These are phyloP conservation scores for Malassezia dermatis DNA, from an alignment of 1,284 basidiomycete genomes.

Conservation along the genomic window DNA sequence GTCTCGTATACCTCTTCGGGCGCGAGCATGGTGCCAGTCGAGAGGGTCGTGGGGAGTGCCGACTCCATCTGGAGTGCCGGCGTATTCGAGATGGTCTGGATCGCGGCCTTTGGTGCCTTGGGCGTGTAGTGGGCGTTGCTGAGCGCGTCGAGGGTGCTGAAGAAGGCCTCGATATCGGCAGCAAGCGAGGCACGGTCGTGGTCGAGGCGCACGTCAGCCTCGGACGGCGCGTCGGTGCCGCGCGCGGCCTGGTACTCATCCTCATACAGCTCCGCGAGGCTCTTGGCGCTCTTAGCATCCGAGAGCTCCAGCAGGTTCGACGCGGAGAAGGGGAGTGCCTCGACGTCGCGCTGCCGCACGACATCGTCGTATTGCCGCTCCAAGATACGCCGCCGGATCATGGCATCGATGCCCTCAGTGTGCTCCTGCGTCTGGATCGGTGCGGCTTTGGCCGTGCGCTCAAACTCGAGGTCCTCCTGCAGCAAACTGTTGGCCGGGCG, in stretches of 20 bases:
- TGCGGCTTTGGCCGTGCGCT: conserved; percentile 70
- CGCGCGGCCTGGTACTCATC: conserved; percentile 71
- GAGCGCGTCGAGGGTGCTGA: conserved; percentile 79
- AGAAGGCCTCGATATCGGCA: conserved; percentile 71
- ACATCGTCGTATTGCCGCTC: conserved; percentile 84
- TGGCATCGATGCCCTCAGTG: conserved; percentile 72
- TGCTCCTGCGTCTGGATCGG: conserved; percentile 83
- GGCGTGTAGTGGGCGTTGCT: conserved; percentile 92
- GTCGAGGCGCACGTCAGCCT: conserved; percentile 74
- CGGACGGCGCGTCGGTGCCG: conserved; percentile 54
- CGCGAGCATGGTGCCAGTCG: conserved; percentile 69
- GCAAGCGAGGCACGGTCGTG: conserved; percentile 83
- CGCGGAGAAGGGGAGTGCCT: conserved; percentile 67
- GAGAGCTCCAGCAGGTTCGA: conserved; percentile 79
- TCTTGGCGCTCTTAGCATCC: conserved; percentile 61
- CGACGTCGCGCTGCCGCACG: conserved; percentile 63
- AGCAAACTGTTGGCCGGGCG: conserved; percentile 84
- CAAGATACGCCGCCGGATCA: conserved; percentile 80
- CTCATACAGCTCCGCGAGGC: conserved; percentile 91
- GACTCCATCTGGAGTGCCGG: conserved; percentile 79
- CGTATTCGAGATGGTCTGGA: conserved; percentile 74
- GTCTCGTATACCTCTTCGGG: conserved; percentile 74
- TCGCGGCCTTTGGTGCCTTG: conserved; percentile 80
- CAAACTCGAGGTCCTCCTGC: conserved; percentile 90
- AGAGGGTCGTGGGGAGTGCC: conserved; percentile 71